Evolutionary conservation across 768 basidiomycete genomes (phyloP), one percentile per base, ranked within the genome.

Genomic region (Boletus vinaceobasis): DNA sequence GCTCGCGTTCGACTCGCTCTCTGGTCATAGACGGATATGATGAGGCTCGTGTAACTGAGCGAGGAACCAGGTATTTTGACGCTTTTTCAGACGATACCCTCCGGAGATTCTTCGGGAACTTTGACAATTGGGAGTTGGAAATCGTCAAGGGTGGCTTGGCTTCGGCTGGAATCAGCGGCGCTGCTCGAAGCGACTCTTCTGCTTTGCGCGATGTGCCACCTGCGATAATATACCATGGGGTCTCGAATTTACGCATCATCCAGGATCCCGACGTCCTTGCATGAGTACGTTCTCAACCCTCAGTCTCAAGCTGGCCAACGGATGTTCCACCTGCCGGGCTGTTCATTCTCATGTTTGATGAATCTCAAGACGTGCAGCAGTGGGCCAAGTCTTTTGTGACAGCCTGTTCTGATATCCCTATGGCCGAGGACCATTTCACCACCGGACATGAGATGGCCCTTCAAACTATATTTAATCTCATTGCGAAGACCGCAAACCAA

Each of bases 111-210:
- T 88, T 84, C 64, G 58, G 60, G 17, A 79, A 69, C 23, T 84
- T 92, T 43, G 83, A 87, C 52, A 68, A 73, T 33, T 93, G 88
- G 85, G 87, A 93, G 62, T 69, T 81, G 4, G 58, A 68, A 10
- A 64, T 79, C 26, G 78, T 88, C 5, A 64, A 85, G 10, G 70
- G 76, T n/a, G 74, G 77, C 40, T 64, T 89, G 39, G 58, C 74
- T 26, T 60, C 66, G 29, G 63, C 71, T 40, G 67, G 73, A 19
- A 55, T 70, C 43, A 45, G 29, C 29, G 39, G 51, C 8, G 9
- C 26, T n/a, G 1, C 48, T 26, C 57, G 43, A 57, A 58, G 23
- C 38, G 53, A 48, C 50, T 50, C 61, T 43, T 60, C 58, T 31
- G 62, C 75, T 29, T 66, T 84, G n/a, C 65, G 71, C 21, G 68